Evolutionary conservation across 345 rosid genomes (phyloP), one percentile per base, ranked within the genome.

Genomic region (Eucalyptus guilfoylei): DNA sequence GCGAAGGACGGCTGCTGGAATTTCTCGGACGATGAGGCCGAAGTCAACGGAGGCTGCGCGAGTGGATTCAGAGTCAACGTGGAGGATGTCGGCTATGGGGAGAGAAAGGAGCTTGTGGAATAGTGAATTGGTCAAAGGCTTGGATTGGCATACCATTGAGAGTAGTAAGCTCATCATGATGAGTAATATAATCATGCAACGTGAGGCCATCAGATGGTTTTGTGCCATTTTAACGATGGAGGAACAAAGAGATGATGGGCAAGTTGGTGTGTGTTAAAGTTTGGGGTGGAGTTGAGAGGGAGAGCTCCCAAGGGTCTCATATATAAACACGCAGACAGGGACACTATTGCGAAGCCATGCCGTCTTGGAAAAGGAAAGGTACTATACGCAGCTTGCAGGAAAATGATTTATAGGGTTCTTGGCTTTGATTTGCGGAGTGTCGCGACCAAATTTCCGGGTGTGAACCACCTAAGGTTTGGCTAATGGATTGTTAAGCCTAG

Each of bases 1-100:
- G 49, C 49, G 60, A 16, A 92, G 90, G 52, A 93, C 94, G 5
- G 94, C 94, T 0, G 88, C 86, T 1, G 96, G 94, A 9, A 49
- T 60, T 87, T 88, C 64, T 16, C 72, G 87, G 48, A 91, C 87
- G 23, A 94, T 88, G 91, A 88, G 87, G 5, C 96, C 95, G 30
- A 87, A 92, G 88, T 93, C 96, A 2, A 49, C 49, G 1, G 93
- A 91, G 72, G 91, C 92, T 2, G 87, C 44, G 54, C 85, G n/a
- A 30, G 89, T 90, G 87, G 92, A 80, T 16, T 87, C 91, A 9
- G 90, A 87, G 67, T 94, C 93, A 11, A 76, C 28, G 4, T 55
- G 94, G 21, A 93, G 90, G 89, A 42, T 54, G 49, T 37, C 50
- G 11, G 40, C 49, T 80, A 87, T 40, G 28, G 64, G 49, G 50